Evolutionary conservation across 768 basidiomycete species (phyloP).

Genomic region (Phylloporus sp.): DNA sequence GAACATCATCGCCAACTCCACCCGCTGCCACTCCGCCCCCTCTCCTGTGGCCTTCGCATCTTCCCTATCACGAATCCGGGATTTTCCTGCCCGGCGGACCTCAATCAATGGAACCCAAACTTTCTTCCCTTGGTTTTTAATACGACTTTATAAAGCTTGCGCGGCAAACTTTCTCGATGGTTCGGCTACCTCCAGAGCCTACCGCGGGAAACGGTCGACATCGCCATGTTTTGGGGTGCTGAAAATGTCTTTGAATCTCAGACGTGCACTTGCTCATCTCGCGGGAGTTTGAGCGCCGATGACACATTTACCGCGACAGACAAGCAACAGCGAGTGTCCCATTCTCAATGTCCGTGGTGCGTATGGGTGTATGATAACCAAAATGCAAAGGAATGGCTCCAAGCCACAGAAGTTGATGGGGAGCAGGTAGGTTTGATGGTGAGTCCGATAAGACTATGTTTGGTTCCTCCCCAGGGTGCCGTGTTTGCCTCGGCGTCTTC

Average conservation of each 20-base stretch:
- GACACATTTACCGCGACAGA: slow-evolving; percentile 4
- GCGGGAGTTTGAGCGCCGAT: slow-evolving; percentile 10
- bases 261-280: slow-evolving; percentile 16
- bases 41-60: slow-evolving; percentile 7
- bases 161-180: slow-evolving; percentile 53
- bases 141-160: slow-evolving; percentile 38
- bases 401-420: slow-evolving; percentile 30
- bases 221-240: slow-evolving; percentile 60
- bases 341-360: slow-evolving; percentile 17
- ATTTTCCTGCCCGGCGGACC: slow-evolving; percentile 18
- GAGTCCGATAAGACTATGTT: slow-evolving; percentile 16
- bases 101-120: slow-evolving; percentile 1
- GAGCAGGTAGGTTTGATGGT: slow-evolving; percentile 26
- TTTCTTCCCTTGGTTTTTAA: slow-evolving; percentile 4
- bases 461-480: neutral
- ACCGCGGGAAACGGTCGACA: slow-evolving; percentile 47
- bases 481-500: neutral
- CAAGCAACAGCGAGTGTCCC: neutral
- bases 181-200: slow-evolving; percentile 63
- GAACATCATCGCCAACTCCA: slow-evolving; percentile 18
- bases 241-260: slow-evolving; percentile 18
- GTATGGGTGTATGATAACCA: slow-evolving; percentile 23
- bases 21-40: slow-evolving; percentile 15
- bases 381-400: slow-evolving; percentile 32
- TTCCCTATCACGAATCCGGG: slow-evolving; percentile 23